Base-by-base conservation (phyloP, 83 land plant species). In the Thuja plicata region DNA sequence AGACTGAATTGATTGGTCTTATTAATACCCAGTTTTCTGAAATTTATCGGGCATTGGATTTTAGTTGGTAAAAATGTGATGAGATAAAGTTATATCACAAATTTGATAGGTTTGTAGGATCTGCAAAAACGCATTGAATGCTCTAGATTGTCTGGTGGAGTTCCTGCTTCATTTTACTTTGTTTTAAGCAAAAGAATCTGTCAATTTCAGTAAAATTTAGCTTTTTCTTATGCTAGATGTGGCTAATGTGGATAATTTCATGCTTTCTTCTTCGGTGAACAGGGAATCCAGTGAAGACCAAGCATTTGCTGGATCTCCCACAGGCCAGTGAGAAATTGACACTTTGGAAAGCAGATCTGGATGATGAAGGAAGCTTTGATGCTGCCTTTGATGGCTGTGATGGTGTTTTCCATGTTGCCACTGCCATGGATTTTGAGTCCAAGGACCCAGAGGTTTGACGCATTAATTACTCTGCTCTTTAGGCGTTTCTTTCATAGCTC, bases 351-450 rank as follows among this genome's bases (percentile, higher is more conserved):
- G 93, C 89, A 10, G 88, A 90, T 80, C 79, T 92, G 50, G 78
- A 50, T 77, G 92, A 90, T 24, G 88, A 90, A 71, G 93, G 90
- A 48, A 90, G 91, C 87, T 90, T 90, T 73, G 88, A 90, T 27
- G 89, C 88, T 13, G 93, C 82, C 46, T 60, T 92, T 87, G 71
- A 88, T 30, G 93, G 93, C 1, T 86, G 88, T 46, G 62, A 55
- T 1, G 93, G 88, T 6, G 91, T 92, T 24, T 92, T 92, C 66
- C 91, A 92, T 57, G 79, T 86, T n/a, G 93, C 93, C 48, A 88
- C 90, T 34, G 92, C 91, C 70, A 90, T 92, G 91, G 89, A 91
- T 54, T 91, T 91, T 19, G 88, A 89, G 13, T 89, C 92, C 45
- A n/a, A 86, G 40, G 92, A 91, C 46, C 92, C 92, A 3, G 90